Base-by-base conservation (phyloP, 208 protist genomes). In the Wallacemonas sp. region DNA sequence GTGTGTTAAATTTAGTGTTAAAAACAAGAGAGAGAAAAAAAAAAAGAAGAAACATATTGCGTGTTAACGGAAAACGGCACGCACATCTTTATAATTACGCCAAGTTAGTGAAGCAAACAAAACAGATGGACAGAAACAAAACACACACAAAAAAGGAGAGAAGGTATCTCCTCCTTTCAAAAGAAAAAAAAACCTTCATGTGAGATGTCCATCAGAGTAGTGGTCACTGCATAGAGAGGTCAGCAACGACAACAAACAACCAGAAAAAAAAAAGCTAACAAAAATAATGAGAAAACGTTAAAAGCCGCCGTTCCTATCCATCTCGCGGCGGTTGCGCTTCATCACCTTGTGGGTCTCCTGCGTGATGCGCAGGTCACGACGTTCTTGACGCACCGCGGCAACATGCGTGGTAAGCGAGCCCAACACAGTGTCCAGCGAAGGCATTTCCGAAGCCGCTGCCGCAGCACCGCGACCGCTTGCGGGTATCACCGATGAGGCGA, bases 261-360 rank as follows among this genome's bases (percentile, higher is more conserved):
- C n/a, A n/a, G n/a, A 61, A 45, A 14, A 38, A 42, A n/a, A 61
- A 61, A 61, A 44, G 11, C 38, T 36, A 58, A 33, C 24, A 58
- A 33, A 58, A 58, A 21, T 0, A 49, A 12, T 26, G n/a, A 8
- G 15, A 21, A 21, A 34, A n/a, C n/a, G n/a, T n/a, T n/a, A n/a
- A n/a, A n/a, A n/a, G n/a, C n/a, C n/a, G n/a, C n/a, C n/a, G n/a
- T n/a, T 69, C 62, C 45, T 38, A 27, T 68, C 65, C 72, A 82
- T 82, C 44, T 75, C 60, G 2, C 72, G 77, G 22, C 68, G 71
- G 49, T 62, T 79, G 41, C 77, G 77, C 68, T 76, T 75, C 56
- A 76, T 30, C 3, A 30, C 60, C 61, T 72, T 79, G 44, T 72
- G 71, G 2, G 72, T 54, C 45, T 62, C 75, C n/a, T 61, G 72